Evolutionary conservation across 2,329 filamentous ascomycete genomes (phyloP), one percentile per base, ranked within the genome.

Genomic region (Moelleriella libera): DNA sequence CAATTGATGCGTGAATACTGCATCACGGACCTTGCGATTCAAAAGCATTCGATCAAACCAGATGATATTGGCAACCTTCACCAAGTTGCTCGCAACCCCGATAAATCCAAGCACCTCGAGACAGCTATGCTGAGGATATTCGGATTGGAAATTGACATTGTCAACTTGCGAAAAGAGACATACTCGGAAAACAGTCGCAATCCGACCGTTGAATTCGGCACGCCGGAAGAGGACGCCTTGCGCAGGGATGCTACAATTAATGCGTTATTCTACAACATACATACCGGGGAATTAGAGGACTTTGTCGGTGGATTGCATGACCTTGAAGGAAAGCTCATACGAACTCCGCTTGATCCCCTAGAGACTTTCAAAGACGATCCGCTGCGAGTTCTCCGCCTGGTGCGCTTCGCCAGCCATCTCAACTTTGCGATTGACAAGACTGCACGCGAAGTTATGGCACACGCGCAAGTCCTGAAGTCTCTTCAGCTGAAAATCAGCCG

Each of bases 301-400:
- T 84, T 94, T 51, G 94, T 88, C 0, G 75, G 76, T 6, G 90
- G 92, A 0, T 68, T 94, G 37, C 60, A 75, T 6, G 90, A 97
- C 59, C 79, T 97, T 78, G 63, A 72, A 34, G 68, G 71, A 2
- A 76, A 78, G 51, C 68, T 89, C 45, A 88, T 98, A 53, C 76
- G 84, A 47, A 97, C 92, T 3, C 90, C 90, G 1, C 67, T 97
- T 41, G 83, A 88, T 46, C 89, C 90, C 29, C 81, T 86, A 46
- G 85, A 94, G 60, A 98, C 90, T 0, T 97, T 98, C 66, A 88
- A 82, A 62, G 90, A 97, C 59, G 90, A 97, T 58, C 92, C 92
- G 10, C 69, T 98, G 29, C 77, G 92, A 14, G 85, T 97, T 4
- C 68, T 97, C 51, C 79, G 90, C 44, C 70, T 97, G 46, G 84